These are phyloP conservation scores for Microdochium paspali DNA, from an alignment of 2,329 filamentous ascomycete species.

Conservation along the genomic window DNA sequence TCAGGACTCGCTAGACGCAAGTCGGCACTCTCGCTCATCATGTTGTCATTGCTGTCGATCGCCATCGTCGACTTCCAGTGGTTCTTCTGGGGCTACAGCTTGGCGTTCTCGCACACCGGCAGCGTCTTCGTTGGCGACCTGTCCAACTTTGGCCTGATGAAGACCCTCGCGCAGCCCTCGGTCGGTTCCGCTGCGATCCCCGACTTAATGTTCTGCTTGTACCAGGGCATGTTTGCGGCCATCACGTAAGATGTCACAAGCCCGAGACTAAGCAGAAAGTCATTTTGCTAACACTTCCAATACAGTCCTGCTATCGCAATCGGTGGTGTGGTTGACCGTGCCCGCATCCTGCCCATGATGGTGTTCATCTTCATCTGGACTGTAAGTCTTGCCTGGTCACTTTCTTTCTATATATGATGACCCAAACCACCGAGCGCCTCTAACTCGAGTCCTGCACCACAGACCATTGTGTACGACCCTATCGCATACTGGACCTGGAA, in stretches of 20 bases:
- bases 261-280: neutral
- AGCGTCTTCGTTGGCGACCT: conserved; percentile 72
- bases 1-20: conserved; percentile 82
- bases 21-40: conserved; percentile 78
- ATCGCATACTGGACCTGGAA: conserved; percentile 77
- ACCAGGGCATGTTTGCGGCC: conserved; percentile 81
- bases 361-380: conserved; percentile 64
- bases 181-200: conserved; percentile 64
- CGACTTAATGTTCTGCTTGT: conserved; percentile 76
- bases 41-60: conserved; percentile 73
- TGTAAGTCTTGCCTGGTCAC: too few species aligned
- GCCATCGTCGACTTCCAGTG: conserved; percentile 80
- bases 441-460: neutral
- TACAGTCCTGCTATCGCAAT: conserved; percentile 45
- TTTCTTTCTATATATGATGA: too few species aligned
- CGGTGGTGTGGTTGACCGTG: conserved; percentile 51
- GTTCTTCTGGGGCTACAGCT: conserved; percentile 92
- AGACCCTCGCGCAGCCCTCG: conserved; percentile 67
- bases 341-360: conserved; percentile 49
- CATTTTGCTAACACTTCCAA: conserved; percentile 1
- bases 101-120: conserved; percentile 74
- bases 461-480: conserved; percentile 61
- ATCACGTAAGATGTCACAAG: conserved; percentile 61
- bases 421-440: too few species aligned
- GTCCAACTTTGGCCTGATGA: conserved; percentile 70